A percentile compares a stretch with the other conserved stretches of the same genome.
phyloP scores from a whole-genome alignment of 2,329 filamentous ascomycete genomes.

The Curvularia verruculosa region DNA sequence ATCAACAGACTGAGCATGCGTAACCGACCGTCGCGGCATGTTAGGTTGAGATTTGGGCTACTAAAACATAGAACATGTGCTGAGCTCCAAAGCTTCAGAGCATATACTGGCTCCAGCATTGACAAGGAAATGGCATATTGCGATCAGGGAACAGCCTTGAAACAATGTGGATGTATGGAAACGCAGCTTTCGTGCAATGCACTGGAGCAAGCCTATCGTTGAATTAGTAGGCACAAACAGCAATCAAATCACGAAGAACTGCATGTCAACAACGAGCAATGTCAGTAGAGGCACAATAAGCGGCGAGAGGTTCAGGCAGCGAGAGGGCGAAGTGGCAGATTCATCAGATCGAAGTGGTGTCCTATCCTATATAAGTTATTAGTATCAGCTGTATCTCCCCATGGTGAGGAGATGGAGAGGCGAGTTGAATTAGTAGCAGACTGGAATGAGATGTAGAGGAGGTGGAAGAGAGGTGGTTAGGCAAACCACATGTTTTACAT shows the following conservation, averaged over 20 bases:
- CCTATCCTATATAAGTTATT: background rate
- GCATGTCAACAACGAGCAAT: background rate
- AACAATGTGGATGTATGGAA: background rate
- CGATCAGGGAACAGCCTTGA: background rate
- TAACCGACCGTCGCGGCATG: background rate
- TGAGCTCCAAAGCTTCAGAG: background rate
- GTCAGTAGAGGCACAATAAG: background rate
- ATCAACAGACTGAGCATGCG: background rate
- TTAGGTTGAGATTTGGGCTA: background rate
- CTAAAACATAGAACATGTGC: background rate
- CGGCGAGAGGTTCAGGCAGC: background rate
- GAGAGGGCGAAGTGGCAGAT: background rate
- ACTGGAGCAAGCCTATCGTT: background rate
- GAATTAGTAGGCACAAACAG: background rate
- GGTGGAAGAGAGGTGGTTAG: background rate
- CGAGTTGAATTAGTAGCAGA: background rate
- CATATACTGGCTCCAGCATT: background rate
- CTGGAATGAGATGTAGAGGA: background rate
- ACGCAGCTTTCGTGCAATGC: background rate
- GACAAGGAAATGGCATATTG: background rate
- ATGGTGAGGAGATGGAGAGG: background rate
- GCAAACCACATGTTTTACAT: background rate
- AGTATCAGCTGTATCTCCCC: background rate
- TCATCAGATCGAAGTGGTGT: background rate
- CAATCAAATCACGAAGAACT: background rate